These are phyloP conservation scores for Excoecaria agallocha DNA, from an alignment of 345 rosid genomes.

Conservation along the genomic window DNA sequence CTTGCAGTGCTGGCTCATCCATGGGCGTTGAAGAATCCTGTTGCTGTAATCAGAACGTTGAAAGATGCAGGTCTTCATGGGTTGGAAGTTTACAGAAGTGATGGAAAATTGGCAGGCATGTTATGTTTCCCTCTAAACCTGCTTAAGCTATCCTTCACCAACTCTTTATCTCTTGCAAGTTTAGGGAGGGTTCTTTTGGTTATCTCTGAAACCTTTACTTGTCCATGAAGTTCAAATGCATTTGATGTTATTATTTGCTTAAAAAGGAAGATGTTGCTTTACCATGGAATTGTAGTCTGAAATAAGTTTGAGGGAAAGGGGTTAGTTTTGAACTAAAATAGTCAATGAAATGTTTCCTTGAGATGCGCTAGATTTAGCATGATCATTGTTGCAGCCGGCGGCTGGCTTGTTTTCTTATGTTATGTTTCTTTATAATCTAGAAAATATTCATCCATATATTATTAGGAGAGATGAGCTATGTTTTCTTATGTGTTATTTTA, in stretches of 20 bases:
- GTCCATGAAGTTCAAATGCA: not conserved
- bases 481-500: not conserved
- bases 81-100: constrained; percentile 82
- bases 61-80: constrained; percentile 91
- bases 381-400: not conserved
- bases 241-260: not conserved
- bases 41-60: constrained; percentile 52
- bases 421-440: not conserved
- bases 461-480: not conserved
- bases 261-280: not conserved
- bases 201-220: not conserved
- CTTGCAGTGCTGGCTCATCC: constrained; percentile 98
- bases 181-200: not conserved
- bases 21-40: constrained; percentile 85
- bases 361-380: not conserved
- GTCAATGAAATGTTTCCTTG: too few species aligned
- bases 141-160: not conserved
- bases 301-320: not conserved
- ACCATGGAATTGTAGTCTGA: not conserved
- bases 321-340: not conserved
- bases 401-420: not conserved
- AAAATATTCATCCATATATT: not conserved
- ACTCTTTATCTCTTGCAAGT: not conserved
- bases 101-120: constrained; percentile 73
- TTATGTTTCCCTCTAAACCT: not conserved